Conservation (phyloP, 768 basidiomycete species). For the Collybiopsis luxurians region DNA sequence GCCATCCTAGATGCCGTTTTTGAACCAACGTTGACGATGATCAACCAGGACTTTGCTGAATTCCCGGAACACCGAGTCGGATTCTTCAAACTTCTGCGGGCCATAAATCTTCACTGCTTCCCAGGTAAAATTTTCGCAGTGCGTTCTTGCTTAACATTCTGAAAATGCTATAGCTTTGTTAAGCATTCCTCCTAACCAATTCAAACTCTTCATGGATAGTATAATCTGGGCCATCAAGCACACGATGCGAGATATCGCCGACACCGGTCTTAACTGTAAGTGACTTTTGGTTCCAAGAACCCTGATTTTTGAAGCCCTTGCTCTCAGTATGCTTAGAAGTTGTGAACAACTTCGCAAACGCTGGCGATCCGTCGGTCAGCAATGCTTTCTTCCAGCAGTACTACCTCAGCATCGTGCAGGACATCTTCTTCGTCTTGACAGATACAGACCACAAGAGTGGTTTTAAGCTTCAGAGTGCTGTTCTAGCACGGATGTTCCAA, state of each 20-base stretch:
- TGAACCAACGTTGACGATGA: conserved; percentile 96
- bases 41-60: conserved; percentile 99
- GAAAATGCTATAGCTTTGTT: conserved; percentile 58
- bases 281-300: conserved; percentile 11
- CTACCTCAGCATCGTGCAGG: conserved; percentile 89
- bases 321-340: conserved; percentile 84
- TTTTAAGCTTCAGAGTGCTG: conserved; percentile 90
- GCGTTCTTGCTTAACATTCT: conserved; percentile 9
- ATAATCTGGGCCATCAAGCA: conserved; percentile 99
- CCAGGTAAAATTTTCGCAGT: conserved; percentile 53
- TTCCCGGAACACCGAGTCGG: conserved; percentile 97
- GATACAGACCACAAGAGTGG: conserved; percentile 99
- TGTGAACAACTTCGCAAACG: conserved; percentile 86
- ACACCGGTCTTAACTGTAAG: conserved; percentile 79
- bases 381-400: conserved; percentile 97
- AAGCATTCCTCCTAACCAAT: conserved; percentile 84
- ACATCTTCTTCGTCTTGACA: conserved; percentile 95
- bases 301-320: conserved; percentile 3
- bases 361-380: conserved; percentile 71
- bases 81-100: conserved; percentile 93
- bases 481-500: conserved; percentile 93
- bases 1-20: conserved; percentile 96
- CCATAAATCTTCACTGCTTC: conserved; percentile 94
- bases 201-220: conserved; percentile 98
- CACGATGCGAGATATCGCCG: conserved; percentile 97